phyloP scores from a whole-genome alignment of 83 land plant genomes.

The Thuja plicata region DNA sequence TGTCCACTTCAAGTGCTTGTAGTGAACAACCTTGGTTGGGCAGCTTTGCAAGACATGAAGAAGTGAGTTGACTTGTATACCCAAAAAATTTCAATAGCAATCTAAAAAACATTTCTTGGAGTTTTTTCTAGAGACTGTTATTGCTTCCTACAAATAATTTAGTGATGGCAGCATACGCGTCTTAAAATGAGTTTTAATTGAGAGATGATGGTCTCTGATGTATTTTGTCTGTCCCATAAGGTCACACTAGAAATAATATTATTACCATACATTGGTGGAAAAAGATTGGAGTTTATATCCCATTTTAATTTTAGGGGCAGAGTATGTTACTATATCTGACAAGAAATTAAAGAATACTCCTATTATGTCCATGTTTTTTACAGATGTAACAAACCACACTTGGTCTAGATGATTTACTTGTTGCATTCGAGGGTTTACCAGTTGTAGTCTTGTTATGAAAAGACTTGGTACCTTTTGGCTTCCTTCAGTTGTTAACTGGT shows the following conservation, averaged over 20 bases:
- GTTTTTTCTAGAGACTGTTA: background rate
- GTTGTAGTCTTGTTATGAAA: too few species aligned
- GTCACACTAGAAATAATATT: background rate
- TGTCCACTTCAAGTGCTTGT: background rate
- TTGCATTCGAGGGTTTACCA: too few species aligned
- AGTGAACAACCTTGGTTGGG: background rate
- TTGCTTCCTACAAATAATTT: background rate
- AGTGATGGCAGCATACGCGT: background rate
- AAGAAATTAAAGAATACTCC: too few species aligned
- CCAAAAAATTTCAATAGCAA: background rate
- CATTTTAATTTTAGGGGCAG: background rate
- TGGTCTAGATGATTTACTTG: too few species aligned
- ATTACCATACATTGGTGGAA: background rate
- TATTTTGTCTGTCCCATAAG: background rate
- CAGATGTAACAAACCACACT: too few species aligned
- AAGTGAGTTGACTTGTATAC: conserved; percentile 5
- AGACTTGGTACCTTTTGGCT: too few species aligned
- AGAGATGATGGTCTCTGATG: background rate
- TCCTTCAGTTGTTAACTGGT: too few species aligned
- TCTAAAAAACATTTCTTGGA: background rate
- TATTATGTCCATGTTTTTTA: too few species aligned
- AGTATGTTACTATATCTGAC: background rate
- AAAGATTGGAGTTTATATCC: background rate
- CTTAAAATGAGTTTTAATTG: background rate
- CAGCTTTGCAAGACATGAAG: background rate